Evolutionary conservation across 192 early-diverging fungal genomes (phyloP).

Genomic region (Mortierella hygrophila): DNA sequence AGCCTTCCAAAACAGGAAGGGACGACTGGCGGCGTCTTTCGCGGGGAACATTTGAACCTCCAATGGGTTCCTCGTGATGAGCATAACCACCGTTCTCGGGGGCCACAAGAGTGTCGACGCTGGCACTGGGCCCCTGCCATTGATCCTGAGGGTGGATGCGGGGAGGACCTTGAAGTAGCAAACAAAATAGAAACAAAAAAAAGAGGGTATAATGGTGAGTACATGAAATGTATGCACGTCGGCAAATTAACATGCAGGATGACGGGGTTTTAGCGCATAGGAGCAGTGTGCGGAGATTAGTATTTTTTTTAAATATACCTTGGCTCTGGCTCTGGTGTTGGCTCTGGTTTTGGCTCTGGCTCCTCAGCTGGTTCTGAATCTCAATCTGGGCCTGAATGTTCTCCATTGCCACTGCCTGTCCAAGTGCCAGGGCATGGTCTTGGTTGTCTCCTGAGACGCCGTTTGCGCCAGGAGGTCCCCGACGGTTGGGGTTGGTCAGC

Average conservation of each 20-base stretch:
- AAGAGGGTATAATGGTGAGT: background rate
- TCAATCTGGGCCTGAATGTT: conserved; percentile 50
- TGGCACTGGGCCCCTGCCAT: conserved; percentile 12
- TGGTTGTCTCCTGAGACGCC: conserved; percentile 5
- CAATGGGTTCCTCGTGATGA: conserved; percentile 17
- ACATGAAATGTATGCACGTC: background rate
- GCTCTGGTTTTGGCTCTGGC: conserved; percentile 15
- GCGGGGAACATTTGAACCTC: conserved; percentile 8
- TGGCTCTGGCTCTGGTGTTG: conserved; percentile 3
- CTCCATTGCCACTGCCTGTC: conserved; percentile 50
- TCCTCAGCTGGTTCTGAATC: conserved; percentile 36
- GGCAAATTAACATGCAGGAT: background rate
- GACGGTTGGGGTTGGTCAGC: conserved; percentile 19
- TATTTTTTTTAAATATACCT: conserved; percentile 10
- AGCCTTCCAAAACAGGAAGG: conserved; percentile 26
- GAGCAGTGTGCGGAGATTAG: conserved; percentile 1
- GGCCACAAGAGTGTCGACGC: conserved; percentile 10
- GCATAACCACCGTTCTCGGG: conserved; percentile 3
- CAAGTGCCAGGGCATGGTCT: conserved; percentile 41
- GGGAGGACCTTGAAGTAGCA: background rate
- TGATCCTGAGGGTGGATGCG: conserved; percentile 13
- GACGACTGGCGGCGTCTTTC: conserved; percentile 36
- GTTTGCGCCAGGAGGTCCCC: background rate
- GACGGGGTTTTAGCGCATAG: conserved; percentile 10
- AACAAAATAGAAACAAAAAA: background rate